A percentile compares a stretch with the other conserved stretches of the same genome.
These are phyloP conservation scores for Annulohypoxylon nitens DNA, from an alignment of 495 filamentous ascomycete species.

Conservation along the genomic window DNA sequence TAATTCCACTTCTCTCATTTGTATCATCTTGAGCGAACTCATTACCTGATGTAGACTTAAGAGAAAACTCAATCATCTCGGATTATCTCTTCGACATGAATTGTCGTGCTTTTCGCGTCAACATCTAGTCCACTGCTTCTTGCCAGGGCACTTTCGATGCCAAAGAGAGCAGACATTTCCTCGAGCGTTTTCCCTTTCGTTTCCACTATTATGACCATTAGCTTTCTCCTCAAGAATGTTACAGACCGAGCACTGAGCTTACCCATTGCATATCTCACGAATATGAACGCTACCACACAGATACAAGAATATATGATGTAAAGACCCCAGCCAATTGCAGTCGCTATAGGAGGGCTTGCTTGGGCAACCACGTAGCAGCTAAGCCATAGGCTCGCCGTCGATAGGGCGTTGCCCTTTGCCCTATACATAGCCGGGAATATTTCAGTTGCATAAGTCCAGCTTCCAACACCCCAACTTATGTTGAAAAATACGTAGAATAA, in stretches of 20 bases:
- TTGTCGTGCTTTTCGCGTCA: conserved; percentile 10
- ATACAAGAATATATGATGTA: conserved; percentile 48
- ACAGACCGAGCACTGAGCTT: not conserved
- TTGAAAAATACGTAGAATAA: conserved; percentile 51
- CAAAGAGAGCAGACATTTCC: conserved; percentile 42
- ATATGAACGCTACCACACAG: conserved; percentile 41
- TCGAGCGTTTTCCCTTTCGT: conserved; percentile 39
- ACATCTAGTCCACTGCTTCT: conserved; percentile 26
- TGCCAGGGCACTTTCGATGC: conserved; percentile 34
- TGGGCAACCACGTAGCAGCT: conserved; percentile 45
- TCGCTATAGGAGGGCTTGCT: conserved; percentile 40
- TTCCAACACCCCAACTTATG: conserved; percentile 50
- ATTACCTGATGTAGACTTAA: not conserved
- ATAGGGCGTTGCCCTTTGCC: conserved; percentile 41
- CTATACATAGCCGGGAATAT: conserved; percentile 46
- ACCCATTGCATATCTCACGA: conserved; percentile 44
- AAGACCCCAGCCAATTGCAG: conserved; percentile 42
- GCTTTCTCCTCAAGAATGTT: not conserved
- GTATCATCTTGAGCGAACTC: not conserved
- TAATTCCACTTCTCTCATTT: not conserved
- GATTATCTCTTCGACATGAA: conserved; percentile 8
- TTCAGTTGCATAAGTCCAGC: conserved; percentile 50
- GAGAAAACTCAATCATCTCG: not conserved
- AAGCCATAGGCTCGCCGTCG: conserved; percentile 44
- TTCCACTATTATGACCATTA: conserved; percentile 33